Evolutionary conservation across 2,329 filamentous ascomycete species (phyloP).

Genomic region (Mycosphaerella sp.): DNA sequence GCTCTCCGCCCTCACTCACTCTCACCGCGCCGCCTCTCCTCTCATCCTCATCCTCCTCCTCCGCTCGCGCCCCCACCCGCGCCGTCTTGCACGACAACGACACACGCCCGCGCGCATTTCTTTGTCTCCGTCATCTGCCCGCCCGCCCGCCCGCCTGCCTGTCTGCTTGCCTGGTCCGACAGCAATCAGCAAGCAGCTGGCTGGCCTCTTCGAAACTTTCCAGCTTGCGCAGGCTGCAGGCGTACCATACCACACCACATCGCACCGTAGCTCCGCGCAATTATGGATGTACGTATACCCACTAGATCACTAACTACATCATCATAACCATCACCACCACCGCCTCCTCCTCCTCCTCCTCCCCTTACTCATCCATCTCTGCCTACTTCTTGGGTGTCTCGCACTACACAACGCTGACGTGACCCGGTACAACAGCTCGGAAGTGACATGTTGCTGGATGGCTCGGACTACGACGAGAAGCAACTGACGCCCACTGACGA

Average conservation of each 20-base stretch:
- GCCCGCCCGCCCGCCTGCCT: too few species aligned
- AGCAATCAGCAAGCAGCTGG: background rate
- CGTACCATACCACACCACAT: background rate
- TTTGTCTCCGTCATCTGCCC: background rate
- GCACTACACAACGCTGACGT: slow-evolving; percentile 23
- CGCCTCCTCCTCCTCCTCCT: background rate
- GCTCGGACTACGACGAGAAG: slow-evolving; percentile 55
- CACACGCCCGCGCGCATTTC: slow-evolving; percentile 8
- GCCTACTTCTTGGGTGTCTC: background rate
- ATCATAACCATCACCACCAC: background rate
- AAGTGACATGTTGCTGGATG: slow-evolving; percentile 57
- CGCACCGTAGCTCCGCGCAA: background rate
- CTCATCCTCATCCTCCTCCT: background rate
- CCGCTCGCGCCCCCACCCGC: background rate
- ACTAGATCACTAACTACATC: background rate
- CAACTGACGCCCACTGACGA: slow-evolving; percentile 39
- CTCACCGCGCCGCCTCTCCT: too few species aligned
- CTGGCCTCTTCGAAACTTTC: slow-evolving; percentile 1
- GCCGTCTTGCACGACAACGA: background rate
- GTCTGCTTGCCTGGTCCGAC: background rate
- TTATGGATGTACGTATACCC: slow-evolving; percentile 7
- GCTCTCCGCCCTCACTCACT: too few species aligned
- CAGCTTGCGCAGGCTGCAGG: slow-evolving; percentile 5
- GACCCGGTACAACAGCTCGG: slow-evolving; percentile 42
- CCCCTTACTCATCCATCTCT: slow-evolving; percentile 9